Conservation (phyloP, 257 asterid species). For the Ligustrum vulgare region DNA sequence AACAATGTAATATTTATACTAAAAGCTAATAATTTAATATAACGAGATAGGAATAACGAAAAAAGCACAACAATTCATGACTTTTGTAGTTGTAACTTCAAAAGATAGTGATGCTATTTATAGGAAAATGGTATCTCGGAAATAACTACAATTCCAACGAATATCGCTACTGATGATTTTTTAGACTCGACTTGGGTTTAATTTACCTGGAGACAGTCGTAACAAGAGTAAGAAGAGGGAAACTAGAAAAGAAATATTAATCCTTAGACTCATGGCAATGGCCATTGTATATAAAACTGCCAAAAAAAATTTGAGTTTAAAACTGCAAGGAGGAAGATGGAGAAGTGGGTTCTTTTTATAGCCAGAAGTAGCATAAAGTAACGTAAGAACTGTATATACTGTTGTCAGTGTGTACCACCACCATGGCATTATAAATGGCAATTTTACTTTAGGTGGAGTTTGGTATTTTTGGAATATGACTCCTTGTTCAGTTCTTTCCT, state of each 20-base stretch:
- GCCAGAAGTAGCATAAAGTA: constrained; percentile 12
- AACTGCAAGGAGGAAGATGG: constrained; percentile 32
- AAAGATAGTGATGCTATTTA: not conserved
- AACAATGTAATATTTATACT: not conserved
- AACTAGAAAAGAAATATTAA: constrained; percentile 33
- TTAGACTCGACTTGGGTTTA: not conserved
- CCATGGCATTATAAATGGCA: too few relatives aligned
- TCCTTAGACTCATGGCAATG: constrained; percentile 37
- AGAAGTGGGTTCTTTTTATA: constrained; percentile 35
- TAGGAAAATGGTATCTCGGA: not conserved
- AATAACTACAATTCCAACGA: not conserved
- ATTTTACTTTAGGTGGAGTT: not conserved
- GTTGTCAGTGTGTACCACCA: constrained; percentile 2
- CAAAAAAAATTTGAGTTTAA: constrained; percentile 15
- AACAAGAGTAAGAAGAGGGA: constrained; percentile 36
- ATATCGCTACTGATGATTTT: not conserved
- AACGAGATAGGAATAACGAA: not conserved
- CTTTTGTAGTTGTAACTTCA: not conserved
- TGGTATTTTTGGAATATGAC: too few relatives aligned
- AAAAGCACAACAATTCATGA: too few relatives aligned
- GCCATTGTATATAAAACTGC: not conserved
- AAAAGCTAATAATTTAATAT: not conserved
- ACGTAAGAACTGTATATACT: constrained; percentile 22
- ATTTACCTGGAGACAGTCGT: constrained; percentile 47
- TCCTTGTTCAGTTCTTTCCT: too few relatives aligned